Base-by-base conservation (phyloP, 2,329 filamentous ascomycete genomes). In the Aspergillus hortae region DNA sequence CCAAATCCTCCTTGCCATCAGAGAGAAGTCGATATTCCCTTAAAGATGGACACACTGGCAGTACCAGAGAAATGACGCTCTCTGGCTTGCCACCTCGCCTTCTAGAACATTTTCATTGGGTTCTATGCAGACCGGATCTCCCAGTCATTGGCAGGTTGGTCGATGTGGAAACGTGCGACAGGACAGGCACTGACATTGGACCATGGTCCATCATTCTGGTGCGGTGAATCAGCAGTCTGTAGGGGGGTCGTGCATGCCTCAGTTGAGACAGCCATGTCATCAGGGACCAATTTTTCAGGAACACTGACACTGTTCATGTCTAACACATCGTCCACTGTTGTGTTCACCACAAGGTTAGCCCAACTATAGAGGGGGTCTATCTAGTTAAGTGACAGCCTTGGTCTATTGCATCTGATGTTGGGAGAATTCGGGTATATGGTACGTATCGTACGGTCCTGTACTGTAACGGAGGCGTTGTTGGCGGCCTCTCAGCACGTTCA, bases 61-160 rank as follows among this genome's bases (percentile, higher is more conserved):
- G 6, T 10, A 11, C 27, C 27, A 30, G 27, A 9, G 27, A 7
- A 9, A 30, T 11, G 27, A 30, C 10, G 10, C 27, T 30, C 27
- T 30, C 7, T 11, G 10, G 10, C 6, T 38, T 38, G 35, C 35
- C 35, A 38, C 35, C 27, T 32, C 48, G 19, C 46, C 32, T 62
- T 63, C 58, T 60, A 57, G 60, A 62, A 62, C 48, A 49, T 23
- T 44, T 46, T 55, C 55, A 21, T 21, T 49, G 49, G 51, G 50
- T 62, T 62, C 60, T 50, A 56, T 63, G 60, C 60, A 61, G 53
- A 35, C 38, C 17, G 44, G 58, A 49, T 49, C 46, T 48, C 51
- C 53, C 58, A 55, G 49, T 54, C 49, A 56, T 51, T 51, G 47
- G 44, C 21, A 43, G 23, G 36, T 48, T 46, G 40, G 40, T 46